Evolutionary conservation across 257 asterid species (phyloP), one percentile per base, ranked within the genome.

Genomic region (Solanum pinnatisectum): DNA sequence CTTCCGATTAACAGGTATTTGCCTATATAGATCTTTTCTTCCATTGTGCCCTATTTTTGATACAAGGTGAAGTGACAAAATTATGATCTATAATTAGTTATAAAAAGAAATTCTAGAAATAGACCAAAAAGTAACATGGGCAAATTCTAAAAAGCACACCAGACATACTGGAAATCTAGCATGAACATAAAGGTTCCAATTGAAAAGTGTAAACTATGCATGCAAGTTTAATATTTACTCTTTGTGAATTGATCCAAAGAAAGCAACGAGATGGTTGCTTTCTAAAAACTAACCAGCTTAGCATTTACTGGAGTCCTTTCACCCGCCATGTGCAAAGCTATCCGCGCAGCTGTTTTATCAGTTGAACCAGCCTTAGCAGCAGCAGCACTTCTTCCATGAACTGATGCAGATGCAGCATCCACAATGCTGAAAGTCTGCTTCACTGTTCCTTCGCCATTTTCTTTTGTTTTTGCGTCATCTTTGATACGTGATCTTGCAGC

Each of bases 371-470:
- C 88, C 90, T 93, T 94, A n/a, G 99, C 99, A 86, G 99, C 96
- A 88, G 94, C 90, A 84, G 99, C 99, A 90, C 98, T 97, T 96
- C 99, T 93, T 89, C 99, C 99, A 88, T 94, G 98, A 90, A 97
- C 97, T 89, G 99, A 92, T 90, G 99, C 99, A 85, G 99, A 96
- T 85, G 99, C 99, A 88, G 99, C 99, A 93, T 97, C 99, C 42
- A 96, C 99, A 86, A 97, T 90, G 92, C 99, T 97, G 92, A 89
- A 95, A 79, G 93, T 87, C 92, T 94, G 98, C 92, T 93, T 95
- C 15, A 93, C 90, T 84, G 87, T 90, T 40, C 86, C 78, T 87
- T 88, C 94, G 59, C 92, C 95, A 81, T 87, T 90, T 76, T 25
- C 89, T 27, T 90, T 91, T 39, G 93, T 88, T 74, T 86, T 94